phyloP scores from a whole-genome alignment of 345 rosid genomes.

The Angophora floribunda region DNA sequence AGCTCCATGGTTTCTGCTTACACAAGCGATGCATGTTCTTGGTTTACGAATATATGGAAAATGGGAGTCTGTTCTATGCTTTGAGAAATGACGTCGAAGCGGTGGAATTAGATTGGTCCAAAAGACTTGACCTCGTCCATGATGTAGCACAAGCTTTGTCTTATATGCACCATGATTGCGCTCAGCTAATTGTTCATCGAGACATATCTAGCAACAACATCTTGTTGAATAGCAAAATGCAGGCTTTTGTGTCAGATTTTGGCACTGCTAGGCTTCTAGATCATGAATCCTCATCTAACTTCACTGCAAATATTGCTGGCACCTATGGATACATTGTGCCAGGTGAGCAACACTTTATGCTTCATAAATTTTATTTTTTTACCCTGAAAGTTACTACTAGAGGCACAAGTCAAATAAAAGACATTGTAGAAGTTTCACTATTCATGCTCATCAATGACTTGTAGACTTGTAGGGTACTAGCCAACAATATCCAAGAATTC shows the following conservation, averaged over 20 bases:
- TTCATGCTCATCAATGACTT: not conserved
- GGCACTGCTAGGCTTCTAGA: slow-evolving; percentile 2
- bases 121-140: not conserved
- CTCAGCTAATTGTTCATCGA: slow-evolving; percentile 2
- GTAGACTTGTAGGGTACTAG: not conserved
- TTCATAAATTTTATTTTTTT: not conserved
- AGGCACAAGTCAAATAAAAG: not conserved
- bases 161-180: slow-evolving; percentile 5
- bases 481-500: not conserved
- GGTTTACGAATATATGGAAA: not conserved
- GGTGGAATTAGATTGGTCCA: not conserved
- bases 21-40: not conserved
- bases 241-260: slow-evolving; percentile 7
- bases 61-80: not conserved
- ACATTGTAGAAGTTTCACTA: not conserved
- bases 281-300: not conserved
- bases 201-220: slow-evolving; percentile 14
- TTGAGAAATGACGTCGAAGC: not conserved
- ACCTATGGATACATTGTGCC: slow-evolving; percentile 9
- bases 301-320: not conserved
- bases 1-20: not conserved
- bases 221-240: not conserved
- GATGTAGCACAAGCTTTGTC: not conserved
- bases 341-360: not conserved
- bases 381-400: not conserved